A percentile compares a stretch with the other conserved stretches of the same genome.
Evolutionary conservation across 163 green algal genomes (phyloP).

Genomic region (Chlorella variabilis): DNA sequence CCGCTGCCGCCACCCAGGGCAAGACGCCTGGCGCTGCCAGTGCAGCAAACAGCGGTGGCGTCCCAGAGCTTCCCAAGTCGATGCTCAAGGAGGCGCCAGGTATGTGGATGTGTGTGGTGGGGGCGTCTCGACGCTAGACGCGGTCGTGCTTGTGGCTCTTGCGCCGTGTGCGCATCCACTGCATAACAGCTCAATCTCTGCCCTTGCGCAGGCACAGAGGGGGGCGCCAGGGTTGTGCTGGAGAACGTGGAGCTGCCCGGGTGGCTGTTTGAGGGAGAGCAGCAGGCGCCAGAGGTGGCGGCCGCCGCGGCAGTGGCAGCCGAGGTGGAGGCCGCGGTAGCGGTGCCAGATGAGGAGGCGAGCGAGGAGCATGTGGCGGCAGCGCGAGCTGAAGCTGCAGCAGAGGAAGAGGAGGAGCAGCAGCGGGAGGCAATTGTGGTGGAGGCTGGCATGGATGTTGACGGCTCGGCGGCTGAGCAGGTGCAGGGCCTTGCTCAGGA

Average conservation of each 20-base stretch:
- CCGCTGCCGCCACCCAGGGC: not conserved
- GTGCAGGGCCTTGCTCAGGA: not conserved
- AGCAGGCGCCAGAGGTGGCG: constrained; percentile 17
- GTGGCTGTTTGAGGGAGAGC: constrained; percentile 48
- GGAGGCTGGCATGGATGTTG: too few relatives aligned
- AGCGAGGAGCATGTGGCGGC: not conserved
- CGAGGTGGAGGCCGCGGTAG: not conserved
- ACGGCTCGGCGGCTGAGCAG: not conserved
- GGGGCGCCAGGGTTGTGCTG: constrained; percentile 15
- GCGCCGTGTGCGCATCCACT: not conserved
- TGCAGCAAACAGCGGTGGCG: not conserved
- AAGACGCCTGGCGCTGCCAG: constrained; percentile 26
- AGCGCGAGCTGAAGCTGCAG: not conserved
- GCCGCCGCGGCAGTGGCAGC: constrained; percentile 19
- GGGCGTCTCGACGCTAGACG: not conserved
- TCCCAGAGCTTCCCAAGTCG: not conserved
- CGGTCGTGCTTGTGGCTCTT: too few relatives aligned
- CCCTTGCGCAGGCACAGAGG: not conserved
- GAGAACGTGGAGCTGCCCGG: constrained; percentile 44
- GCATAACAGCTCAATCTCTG: not conserved
- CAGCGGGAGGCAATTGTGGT: not conserved
- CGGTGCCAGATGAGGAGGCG: not conserved
- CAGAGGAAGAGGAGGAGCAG: not conserved
- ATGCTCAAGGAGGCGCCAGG: constrained; percentile 10
- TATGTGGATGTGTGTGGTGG: not conserved